A percentile compares a stretch with the other conserved stretches of the same genome.
phyloP scores from a whole-genome alignment of 192 early-diverging fungal species.

The Coemansia sp. region DNA sequence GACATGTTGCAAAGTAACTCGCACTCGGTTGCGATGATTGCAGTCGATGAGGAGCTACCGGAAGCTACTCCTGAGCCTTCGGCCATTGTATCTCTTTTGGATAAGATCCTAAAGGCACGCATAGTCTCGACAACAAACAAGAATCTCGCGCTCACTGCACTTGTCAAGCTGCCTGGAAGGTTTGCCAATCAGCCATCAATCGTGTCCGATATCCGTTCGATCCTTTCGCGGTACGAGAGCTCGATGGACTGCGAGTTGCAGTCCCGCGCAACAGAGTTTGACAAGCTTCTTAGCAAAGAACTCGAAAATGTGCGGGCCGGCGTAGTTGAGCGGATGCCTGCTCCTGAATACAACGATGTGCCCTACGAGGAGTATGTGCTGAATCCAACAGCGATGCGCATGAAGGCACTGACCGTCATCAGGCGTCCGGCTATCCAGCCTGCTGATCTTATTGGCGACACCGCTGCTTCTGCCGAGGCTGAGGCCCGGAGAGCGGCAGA shows the following conservation, averaged over 20 bases:
- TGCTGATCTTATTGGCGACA: conserved; percentile 22
- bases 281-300: conserved; percentile 67
- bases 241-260: conserved; percentile 92
- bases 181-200: conserved; percentile 56
- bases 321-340: conserved; percentile 93
- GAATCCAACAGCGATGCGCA: conserved; percentile 56
- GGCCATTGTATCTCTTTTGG: conserved; percentile 74
- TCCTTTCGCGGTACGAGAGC: conserved; percentile 63
- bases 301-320: conserved; percentile 71
- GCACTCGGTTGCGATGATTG: conserved; percentile 8
- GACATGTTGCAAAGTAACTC: neutral
- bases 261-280: conserved; percentile 91
- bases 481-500: conserved; percentile 16
- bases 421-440: conserved; percentile 26
- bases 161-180: conserved; percentile 86
- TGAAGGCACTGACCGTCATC: conserved; percentile 41
- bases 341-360: conserved; percentile 63
- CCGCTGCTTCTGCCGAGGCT: conserved; percentile 15
- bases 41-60: conserved; percentile 32
- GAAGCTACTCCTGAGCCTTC: conserved; percentile 58
- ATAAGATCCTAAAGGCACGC: conserved; percentile 75
- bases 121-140: conserved; percentile 77
- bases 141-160: conserved; percentile 81
- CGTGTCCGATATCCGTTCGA: conserved; percentile 56
- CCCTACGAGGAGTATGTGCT: conserved; percentile 52